Evolutionary conservation across 805 yeast genomes (phyloP).

Genomic region (Lachancea nothofagi): DNA sequence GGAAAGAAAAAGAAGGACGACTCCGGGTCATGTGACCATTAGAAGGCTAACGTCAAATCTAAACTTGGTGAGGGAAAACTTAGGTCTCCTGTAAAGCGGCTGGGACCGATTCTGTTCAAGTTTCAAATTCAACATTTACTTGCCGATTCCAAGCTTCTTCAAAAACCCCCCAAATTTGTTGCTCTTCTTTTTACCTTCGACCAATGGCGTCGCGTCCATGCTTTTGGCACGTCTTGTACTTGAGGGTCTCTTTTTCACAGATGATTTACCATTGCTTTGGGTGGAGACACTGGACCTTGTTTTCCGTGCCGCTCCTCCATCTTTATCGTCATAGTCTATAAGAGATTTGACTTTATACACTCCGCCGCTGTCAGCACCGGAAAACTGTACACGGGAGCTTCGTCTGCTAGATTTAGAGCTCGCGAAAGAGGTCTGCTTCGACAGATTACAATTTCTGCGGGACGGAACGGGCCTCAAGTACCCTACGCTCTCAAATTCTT

Average conservation of each 20-base stretch:
- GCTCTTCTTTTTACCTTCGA: conserved; percentile 6
- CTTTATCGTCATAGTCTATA: conserved; percentile 17
- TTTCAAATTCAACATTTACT: too few relatives aligned
- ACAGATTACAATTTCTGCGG: conserved; percentile 12
- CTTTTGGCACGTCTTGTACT: conserved; percentile 8
- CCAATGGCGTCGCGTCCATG: not conserved
- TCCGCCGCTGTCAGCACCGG: conserved; percentile 15
- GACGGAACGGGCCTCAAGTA: conserved; percentile 28
- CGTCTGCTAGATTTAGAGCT: conserved; percentile 19
- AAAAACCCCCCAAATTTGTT: conserved; percentile 12
- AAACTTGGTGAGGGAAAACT: not conserved
- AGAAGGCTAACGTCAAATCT: not conserved
- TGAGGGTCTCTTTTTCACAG: not conserved
- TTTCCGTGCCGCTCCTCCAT: conserved; percentile 16
- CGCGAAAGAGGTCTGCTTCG: conserved; percentile 11
- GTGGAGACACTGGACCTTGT: conserved; percentile 18
- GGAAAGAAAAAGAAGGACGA: too few relatives aligned
- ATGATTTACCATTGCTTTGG: conserved; percentile 2
- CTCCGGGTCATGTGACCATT: too few relatives aligned
- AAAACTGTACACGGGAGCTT: conserved; percentile 27
- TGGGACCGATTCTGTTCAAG: too few relatives aligned
- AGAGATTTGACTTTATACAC: conserved; percentile 32
- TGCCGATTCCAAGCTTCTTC: conserved; percentile 9
- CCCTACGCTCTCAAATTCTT: conserved; percentile 26
- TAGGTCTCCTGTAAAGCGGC: too few relatives aligned